Conservation (phyloP, 192 early-diverging fungal species). For the Jimgerdemannia flammicorona region DNA sequence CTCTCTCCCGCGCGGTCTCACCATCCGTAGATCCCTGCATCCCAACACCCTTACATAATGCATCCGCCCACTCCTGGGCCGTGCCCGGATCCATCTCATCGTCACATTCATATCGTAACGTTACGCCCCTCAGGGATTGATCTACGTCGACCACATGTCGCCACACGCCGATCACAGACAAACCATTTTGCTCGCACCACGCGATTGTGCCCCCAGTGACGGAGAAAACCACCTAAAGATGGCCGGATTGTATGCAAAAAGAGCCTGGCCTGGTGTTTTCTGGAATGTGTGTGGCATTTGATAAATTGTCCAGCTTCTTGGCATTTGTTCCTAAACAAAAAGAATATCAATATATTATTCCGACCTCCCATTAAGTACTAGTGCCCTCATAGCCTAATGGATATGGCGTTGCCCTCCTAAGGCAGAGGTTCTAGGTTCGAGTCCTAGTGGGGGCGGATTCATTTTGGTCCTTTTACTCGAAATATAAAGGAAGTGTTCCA, state of each 20-base stretch:
- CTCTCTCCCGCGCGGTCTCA: neutral
- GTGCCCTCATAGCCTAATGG: conserved; percentile 56
- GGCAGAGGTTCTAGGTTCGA: conserved; percentile 61
- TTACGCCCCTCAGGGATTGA: neutral
- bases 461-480: conserved; percentile 10
- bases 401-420: conserved; percentile 63
- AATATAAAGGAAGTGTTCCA: too few species aligned
- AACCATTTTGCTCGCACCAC: neutral
- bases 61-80: too few species aligned
- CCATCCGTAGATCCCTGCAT: neutral
- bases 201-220: too few species aligned
- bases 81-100: neutral
- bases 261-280: neutral
- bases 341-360: neutral
- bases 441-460: conserved; percentile 49
- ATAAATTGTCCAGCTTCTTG: too few species aligned
- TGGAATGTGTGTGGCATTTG: neutral
- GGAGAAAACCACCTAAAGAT: neutral
- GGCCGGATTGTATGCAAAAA: neutral
- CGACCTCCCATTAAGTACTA: neutral
- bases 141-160: neutral
- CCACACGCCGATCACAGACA: neutral
- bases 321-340: too few species aligned
- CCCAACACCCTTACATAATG: too few species aligned
- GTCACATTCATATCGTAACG: neutral